Conservation (phyloP, 352 stramenopile genomes). For the Phytophthora colocasiae region DNA sequence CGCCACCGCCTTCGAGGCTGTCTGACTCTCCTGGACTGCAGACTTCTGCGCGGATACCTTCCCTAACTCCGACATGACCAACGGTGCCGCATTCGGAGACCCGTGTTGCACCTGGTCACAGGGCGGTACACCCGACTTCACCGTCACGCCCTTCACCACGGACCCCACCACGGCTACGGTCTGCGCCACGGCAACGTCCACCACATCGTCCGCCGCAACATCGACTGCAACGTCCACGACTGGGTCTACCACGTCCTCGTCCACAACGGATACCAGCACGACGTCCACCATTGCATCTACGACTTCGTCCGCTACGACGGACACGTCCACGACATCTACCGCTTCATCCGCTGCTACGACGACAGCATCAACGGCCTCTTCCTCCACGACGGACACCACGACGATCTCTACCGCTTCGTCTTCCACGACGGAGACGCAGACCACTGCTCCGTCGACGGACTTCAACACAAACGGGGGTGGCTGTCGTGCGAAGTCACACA, state of each 20-base stretch:
- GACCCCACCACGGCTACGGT: slow-evolving; percentile 1
- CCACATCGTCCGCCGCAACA: neutral
- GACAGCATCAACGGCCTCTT: neutral
- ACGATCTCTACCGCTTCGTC: neutral
- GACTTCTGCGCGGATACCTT: slow-evolving; percentile 19
- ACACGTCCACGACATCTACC: slow-evolving; percentile 6
- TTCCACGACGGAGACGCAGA: slow-evolving; percentile 1
- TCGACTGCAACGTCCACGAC: neutral
- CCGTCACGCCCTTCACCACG: slow-evolving; percentile 35
- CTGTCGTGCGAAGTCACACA: slow-evolving; percentile 17
- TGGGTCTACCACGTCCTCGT: slow-evolving; percentile 3
- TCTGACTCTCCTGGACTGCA: slow-evolving; percentile 23
- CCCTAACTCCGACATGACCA: slow-evolving; percentile 26
- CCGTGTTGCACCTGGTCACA: slow-evolving; percentile 44
- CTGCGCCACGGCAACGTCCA: slow-evolving; percentile 11
- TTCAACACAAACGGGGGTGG: slow-evolving; percentile 12
- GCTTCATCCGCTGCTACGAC: neutral
- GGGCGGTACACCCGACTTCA: slow-evolving; percentile 41
- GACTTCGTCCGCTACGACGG: slow-evolving; percentile 5
- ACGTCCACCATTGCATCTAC: neutral
- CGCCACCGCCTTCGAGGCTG: slow-evolving; percentile 33
- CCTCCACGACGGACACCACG: neutral
- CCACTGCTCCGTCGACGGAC: slow-evolving; percentile 17
- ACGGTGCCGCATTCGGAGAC: slow-evolving; percentile 14
- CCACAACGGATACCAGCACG: neutral